Percentiles rank a stretch among this genome's conserved stretches.
Conservation (phyloP, 2,329 filamentous ascomycete species). For the Aspergillus unguis region DNA sequence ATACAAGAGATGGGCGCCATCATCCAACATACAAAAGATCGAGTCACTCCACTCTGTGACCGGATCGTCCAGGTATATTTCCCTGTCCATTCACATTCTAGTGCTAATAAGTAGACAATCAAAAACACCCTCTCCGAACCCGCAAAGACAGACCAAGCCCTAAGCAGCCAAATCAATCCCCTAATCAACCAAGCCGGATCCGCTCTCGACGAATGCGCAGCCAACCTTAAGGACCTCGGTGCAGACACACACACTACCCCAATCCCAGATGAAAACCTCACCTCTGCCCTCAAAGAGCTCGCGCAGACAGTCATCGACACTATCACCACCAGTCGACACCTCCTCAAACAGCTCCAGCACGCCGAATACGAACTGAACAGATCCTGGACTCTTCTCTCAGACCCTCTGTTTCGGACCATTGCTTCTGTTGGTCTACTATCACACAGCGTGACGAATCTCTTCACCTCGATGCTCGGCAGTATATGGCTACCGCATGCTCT, state of each 20-base stretch:
- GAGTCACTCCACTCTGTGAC: background rate
- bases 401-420: constrained; percentile 64
- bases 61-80: too few relatives aligned
- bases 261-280: constrained; percentile 79
- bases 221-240: too few relatives aligned
- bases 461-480: too few relatives aligned
- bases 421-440: too few relatives aligned
- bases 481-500: too few relatives aligned
- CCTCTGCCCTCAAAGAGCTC: constrained; percentile 78
- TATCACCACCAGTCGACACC: constrained; percentile 83
- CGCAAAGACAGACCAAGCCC: background rate
- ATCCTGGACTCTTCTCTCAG: constrained; percentile 68
- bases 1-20: background rate
- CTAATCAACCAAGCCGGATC: too few relatives aligned
- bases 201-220: too few relatives aligned
- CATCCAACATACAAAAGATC: background rate
- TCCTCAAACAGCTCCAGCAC: constrained; percentile 85
- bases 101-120: constrained; percentile 43
- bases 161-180: too few relatives aligned
- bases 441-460: too few relatives aligned
- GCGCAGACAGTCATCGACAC: constrained; percentile 75
- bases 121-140: constrained; percentile 75
- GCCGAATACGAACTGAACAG: constrained; percentile 93
- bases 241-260: constrained; percentile 32
- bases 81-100: too few relatives aligned